phyloP scores from a whole-genome alignment of 1,284 basidiomycete genomes.

The Puccinia coronata region DNA sequence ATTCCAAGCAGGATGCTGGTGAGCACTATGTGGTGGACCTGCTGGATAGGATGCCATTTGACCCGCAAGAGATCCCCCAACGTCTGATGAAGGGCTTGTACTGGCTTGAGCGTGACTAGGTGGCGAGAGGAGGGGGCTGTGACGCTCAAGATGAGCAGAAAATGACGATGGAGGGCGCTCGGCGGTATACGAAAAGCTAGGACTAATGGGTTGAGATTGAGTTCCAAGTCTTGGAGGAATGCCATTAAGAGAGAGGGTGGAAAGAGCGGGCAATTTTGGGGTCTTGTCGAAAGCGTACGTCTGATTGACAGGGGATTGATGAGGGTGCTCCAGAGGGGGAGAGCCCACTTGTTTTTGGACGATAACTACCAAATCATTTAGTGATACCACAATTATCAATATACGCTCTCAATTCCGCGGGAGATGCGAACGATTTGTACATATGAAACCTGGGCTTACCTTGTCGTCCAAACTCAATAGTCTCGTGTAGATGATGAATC shows the following conservation, averaged over 20 bases:
- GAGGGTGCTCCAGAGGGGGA: not conserved
- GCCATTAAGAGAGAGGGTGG: not conserved
- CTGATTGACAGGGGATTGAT: not conserved
- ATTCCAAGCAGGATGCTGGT: not conserved
- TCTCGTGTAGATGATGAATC: slow-evolving; percentile 27
- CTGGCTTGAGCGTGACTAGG: not conserved
- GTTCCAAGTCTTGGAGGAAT: slow-evolving; percentile 14
- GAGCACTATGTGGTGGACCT: not conserved
- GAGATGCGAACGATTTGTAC: too few relatives aligned
- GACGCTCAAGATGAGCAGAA: not conserved
- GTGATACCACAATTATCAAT: not conserved
- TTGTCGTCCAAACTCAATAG: slow-evolving; percentile 32
- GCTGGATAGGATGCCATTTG: not conserved
- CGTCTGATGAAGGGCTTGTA: slow-evolving; percentile 7
- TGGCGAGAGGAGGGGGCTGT: not conserved
- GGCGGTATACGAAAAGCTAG: not conserved
- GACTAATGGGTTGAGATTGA: slow-evolving; percentile 19
- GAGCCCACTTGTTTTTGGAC: slow-evolving; percentile 12
- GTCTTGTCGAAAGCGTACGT: not conserved
- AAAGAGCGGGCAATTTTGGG: not conserved
- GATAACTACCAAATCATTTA: not conserved
- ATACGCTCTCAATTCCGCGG: too few relatives aligned
- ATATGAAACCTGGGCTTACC: not conserved
- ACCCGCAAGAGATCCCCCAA: not conserved
- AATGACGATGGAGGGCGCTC: slow-evolving; percentile 16